Conservation (phyloP, 2,329 filamentous ascomycete species). For the Colletotrichum melonis region DNA sequence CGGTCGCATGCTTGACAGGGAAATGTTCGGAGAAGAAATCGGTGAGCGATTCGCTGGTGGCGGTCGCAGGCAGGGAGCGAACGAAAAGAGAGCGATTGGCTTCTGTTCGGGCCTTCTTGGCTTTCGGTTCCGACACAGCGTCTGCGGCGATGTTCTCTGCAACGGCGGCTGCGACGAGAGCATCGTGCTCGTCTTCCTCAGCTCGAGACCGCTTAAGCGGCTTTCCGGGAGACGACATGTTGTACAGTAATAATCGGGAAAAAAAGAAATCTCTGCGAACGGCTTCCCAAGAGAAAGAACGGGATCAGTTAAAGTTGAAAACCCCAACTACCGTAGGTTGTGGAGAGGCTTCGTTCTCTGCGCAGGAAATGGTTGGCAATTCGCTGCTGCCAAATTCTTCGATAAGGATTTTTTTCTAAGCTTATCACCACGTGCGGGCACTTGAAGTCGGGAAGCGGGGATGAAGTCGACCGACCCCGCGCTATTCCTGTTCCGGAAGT, state of each 20-base stretch:
- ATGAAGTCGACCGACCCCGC: conserved; percentile 29
- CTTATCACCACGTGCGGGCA: conserved; percentile 36
- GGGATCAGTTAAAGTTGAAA: not conserved
- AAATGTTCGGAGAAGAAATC: conserved; percentile 94
- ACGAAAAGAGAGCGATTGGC: conserved; percentile 85
- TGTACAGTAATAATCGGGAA: not conserved
- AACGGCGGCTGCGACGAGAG: conserved; percentile 32
- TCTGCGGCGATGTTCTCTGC: conserved; percentile 43
- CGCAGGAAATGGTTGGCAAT: conserved; percentile 2
- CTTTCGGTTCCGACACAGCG: conserved; percentile 42
- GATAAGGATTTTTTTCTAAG: conserved; percentile 34
- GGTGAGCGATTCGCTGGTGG: conserved; percentile 85
- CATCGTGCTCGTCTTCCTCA: conserved; percentile 32
- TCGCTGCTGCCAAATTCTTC: conserved; percentile 15
- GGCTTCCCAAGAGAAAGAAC: not conserved
- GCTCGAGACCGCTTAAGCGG: conserved; percentile 35
- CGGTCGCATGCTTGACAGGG: conserved; percentile 95
- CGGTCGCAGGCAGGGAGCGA: conserved; percentile 81
- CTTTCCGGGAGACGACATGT: conserved; percentile 31
- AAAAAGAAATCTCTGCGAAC: not conserved
- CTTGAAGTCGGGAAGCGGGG: not conserved
- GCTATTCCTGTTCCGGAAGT: conserved; percentile 34
- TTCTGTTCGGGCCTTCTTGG: conserved; percentile 70
- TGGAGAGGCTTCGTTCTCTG: conserved; percentile 32
- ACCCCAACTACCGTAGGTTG: not conserved